These are phyloP conservation scores for Penicillium canariense DNA, from an alignment of 495 filamentous ascomycete species.

Conservation along the genomic window DNA sequence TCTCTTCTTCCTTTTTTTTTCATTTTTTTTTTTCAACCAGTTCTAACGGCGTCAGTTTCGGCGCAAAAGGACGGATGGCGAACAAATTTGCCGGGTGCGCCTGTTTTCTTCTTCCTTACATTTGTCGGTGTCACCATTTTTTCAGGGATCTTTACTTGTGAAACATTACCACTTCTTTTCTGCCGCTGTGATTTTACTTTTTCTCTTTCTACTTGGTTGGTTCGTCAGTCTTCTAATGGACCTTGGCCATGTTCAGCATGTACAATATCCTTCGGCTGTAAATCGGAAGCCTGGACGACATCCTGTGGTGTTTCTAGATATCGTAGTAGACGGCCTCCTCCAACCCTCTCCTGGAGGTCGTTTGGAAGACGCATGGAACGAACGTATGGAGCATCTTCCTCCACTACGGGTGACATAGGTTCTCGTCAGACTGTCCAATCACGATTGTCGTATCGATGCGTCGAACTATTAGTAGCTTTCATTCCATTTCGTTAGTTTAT, in stretches of 20 bases:
- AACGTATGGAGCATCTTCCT: no score
- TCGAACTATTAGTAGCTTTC: no score
- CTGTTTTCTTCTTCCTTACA: background rate
- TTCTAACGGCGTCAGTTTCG: background rate
- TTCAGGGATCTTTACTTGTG: background rate
- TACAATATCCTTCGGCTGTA: slow-evolving; percentile 17
- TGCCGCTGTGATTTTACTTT: background rate
- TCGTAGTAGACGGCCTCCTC: no score
- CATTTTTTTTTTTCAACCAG: background rate
- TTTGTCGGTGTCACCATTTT: slow-evolving; percentile 4
- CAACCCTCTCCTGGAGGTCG: no score
- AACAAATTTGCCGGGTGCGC: background rate
- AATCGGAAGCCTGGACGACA: slow-evolving; percentile 3
- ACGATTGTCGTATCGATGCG: no score
- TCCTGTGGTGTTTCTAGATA: no score
- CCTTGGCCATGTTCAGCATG: slow-evolving; percentile 9
- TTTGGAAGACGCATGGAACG: background rate
- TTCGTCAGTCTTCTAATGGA: background rate
- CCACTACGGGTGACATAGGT: no score
- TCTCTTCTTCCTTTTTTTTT: slow-evolving; percentile 1
- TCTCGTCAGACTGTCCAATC: no score
- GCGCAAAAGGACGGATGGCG: slow-evolving; percentile 5
- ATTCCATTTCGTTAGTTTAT: no score
- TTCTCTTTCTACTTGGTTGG: background rate
- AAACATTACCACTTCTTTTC: background rate